Evolutionary conservation across 345 rosid species (phyloP).

Genomic region (Euclidium syriacum): DNA sequence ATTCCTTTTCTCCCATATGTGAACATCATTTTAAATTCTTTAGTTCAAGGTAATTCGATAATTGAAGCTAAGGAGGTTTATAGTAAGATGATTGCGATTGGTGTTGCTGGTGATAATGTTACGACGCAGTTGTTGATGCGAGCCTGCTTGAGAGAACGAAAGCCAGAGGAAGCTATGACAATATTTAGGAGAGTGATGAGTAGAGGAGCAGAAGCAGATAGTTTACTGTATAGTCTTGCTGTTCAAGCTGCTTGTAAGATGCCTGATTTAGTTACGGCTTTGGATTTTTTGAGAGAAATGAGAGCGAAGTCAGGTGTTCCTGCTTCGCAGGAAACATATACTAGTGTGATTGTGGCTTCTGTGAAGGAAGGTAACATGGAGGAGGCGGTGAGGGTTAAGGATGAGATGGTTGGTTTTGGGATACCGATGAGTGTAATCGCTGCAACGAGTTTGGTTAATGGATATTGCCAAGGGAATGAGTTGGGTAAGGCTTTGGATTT

Average conservation of each 20-base stretch:
- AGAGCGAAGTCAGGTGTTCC: constrained; percentile 43
- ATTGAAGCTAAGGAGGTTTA: constrained; percentile 40
- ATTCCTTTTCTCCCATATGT: constrained; percentile 28
- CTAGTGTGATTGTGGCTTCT: constrained; percentile 47
- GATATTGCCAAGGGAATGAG: constrained; percentile 48
- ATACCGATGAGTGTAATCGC: constrained; percentile 46
- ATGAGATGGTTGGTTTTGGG: constrained; percentile 68
- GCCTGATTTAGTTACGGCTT: constrained; percentile 37
- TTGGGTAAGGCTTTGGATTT: constrained; percentile 49
- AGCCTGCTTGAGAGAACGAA: constrained; percentile 46
- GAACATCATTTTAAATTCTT: constrained; percentile 36
- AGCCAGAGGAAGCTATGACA: constrained; percentile 38
- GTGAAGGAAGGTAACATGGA: constrained; percentile 50
- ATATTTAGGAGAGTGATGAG: constrained; percentile 44
- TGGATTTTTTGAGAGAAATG: constrained; percentile 54
- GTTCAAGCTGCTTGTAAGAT: constrained; percentile 46
- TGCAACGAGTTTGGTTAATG: constrained; percentile 59
- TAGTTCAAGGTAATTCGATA: constrained; percentile 36
- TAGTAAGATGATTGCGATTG: constrained; percentile 42
- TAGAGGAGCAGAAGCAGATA: constrained; percentile 48
- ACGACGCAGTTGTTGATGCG: constrained; percentile 44
- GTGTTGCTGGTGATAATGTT: constrained; percentile 39
- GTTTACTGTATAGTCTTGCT: constrained; percentile 32
- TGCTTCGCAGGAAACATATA: constrained; percentile 36
- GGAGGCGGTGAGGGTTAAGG: constrained; percentile 56